Base-by-base conservation (phyloP, 257 asterid species). In the Penstemon davidsonii region DNA sequence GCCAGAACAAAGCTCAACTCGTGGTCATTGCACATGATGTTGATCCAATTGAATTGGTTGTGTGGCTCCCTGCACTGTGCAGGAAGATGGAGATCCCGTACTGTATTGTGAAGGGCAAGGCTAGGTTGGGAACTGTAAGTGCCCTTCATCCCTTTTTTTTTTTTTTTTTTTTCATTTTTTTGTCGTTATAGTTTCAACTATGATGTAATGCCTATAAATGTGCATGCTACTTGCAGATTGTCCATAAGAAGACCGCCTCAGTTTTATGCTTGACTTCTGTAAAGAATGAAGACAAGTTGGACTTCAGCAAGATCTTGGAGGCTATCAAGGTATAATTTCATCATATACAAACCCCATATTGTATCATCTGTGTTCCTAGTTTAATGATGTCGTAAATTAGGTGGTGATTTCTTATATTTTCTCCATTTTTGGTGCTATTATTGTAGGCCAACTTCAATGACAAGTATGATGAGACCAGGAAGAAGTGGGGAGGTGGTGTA, bases 1-100 rank as follows among this genome's bases (percentile, higher is more conserved):
- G 75, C 68, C 85, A 83, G 86, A 80, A 83, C 15, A 80, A 83
- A 37, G 88, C 86, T 18, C 88, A 83, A 47, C 47, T 83, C 55
- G 88, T 80, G 8, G 82, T 80, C 15, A 83, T 83, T 47, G 88
- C 88, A 9, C 88, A 83, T 25, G 88, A 83, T 60, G 88, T 83
- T 1, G 85, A 83, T 52, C 88, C 88, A 0, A 80, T 83, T 15
- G 88, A 83, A 74, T 67, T 83, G 81, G 87, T 83, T 8, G 81
- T 77, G 0, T 83, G 85, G 87, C 87, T 82, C 39, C 87, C 85
- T 39, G 85, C 87, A 0, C 47, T 82, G 2, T 82, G 87, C 87
- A 74, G 87, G 81, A 82, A 82, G 53, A 76, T 82, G 83, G 85
- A 83, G 71, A 75, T 83, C 66, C 87, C 85, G 0, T 77, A 77